These are phyloP conservation scores for Russula olivacea DNA, from an alignment of 768 basidiomycete species.

Conservation along the genomic window DNA sequence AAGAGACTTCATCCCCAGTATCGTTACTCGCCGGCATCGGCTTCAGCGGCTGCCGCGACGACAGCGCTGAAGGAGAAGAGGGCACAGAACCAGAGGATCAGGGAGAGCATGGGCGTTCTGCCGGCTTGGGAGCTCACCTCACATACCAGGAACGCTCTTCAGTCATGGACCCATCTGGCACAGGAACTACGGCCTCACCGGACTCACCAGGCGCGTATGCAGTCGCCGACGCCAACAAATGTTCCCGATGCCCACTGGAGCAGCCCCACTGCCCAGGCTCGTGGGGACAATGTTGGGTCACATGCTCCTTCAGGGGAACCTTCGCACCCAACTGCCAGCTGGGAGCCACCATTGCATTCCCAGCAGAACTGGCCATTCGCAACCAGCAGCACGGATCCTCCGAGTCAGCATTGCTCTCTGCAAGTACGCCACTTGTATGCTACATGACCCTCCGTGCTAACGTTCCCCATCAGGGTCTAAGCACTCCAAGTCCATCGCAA, in stretches of 20 bases:
- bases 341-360: not conserved
- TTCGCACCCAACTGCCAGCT: not conserved
- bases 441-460: not conserved
- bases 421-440: conserved; percentile 1
- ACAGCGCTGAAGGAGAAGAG: conserved; percentile 5
- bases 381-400: not conserved
- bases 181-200: not conserved
- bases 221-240: not conserved
- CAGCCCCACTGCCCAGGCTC: not conserved
- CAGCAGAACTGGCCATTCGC: conserved; percentile 5
- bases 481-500: not conserved
- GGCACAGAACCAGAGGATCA: conserved; percentile 3
- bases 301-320: not conserved
- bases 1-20: conserved; percentile 35
- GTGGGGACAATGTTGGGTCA: not conserved
- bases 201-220: not conserved
- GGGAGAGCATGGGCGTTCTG: conserved; percentile 15
- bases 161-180: not conserved
- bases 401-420: not conserved
- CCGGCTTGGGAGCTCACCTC: conserved; percentile 5
- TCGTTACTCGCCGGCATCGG: conserved; percentile 18
- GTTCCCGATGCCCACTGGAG: not conserved
- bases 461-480: not conserved
- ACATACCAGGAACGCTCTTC: not conserved
- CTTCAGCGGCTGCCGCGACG: not conserved